These are phyloP conservation scores for Terana coerulea DNA, from an alignment of 768 basidiomycete species.

Conservation along the genomic window DNA sequence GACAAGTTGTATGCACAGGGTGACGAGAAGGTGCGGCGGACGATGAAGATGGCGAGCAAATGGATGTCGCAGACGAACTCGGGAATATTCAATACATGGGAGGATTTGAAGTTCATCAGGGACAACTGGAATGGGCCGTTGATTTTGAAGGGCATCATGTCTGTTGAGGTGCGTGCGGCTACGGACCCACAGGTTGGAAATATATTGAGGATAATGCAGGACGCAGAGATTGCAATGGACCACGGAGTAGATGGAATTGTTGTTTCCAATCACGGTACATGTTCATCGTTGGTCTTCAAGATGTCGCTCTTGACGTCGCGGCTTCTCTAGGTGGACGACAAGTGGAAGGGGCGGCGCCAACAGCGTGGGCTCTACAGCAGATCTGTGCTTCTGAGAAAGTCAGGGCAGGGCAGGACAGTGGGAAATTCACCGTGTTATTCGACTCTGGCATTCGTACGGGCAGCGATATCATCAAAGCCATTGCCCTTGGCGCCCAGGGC, in stretches of 20 bases:
- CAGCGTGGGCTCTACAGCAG: conserved; percentile 64
- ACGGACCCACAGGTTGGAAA: too few relatives aligned
- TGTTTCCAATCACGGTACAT: conserved; percentile 75
- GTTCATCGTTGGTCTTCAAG: neutral
- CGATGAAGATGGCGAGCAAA: conserved; percentile 46
- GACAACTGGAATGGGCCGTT: conserved; percentile 77
- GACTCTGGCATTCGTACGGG: conserved; percentile 84
- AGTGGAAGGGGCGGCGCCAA: conserved; percentile 74
- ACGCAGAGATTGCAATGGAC: conserved; percentile 68
- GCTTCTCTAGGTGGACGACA: conserved; percentile 57
- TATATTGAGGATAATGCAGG: conserved; percentile 32
- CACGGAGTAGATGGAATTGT: conserved; percentile 67
- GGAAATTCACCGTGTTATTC: conserved; percentile 67
- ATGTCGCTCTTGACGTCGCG: too few relatives aligned
- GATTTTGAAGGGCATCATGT: conserved; percentile 75
- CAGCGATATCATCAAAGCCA: conserved; percentile 78
- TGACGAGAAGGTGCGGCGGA: conserved; percentile 40
- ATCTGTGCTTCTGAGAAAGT: conserved; percentile 64
- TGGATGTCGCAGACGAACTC: conserved; percentile 66
- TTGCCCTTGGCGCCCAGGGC: conserved; percentile 82
- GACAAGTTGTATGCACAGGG: conserved; percentile 41
- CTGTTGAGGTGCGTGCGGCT: conserved; percentile 39
- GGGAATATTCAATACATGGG: conserved; percentile 64
- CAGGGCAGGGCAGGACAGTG: conserved; percentile 50
- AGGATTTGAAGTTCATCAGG: conserved; percentile 63